Base-by-base conservation (phyloP, 805 yeast genomes). In the Cyberlindnera meyerae region DNA sequence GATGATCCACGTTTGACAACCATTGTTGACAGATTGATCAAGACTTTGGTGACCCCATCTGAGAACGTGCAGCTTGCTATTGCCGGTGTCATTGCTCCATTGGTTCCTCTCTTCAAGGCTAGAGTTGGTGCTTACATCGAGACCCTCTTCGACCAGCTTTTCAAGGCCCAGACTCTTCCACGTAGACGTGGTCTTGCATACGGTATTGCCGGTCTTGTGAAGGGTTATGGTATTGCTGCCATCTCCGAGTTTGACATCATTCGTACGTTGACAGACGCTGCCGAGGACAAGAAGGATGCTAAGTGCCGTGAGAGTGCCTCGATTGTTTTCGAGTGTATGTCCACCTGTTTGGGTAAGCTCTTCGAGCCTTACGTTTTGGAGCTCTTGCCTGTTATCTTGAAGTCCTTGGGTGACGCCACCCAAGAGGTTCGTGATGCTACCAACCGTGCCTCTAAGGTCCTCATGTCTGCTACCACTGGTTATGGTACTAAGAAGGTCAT, bases 311-410 rank as follows among this genome's bases (percentile, higher is more conserved):
- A 89, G 59, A 86, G 96, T 45, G 96, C 87, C 8, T 82, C 90
- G 4, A 78, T 81, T 58, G 84, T 85, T 0, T 80, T 90, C 49
- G 95, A 87, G 55, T 83, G 94, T 36, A 63, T 93, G 27, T 87
- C 97, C 0, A 76, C 71, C 51, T 70, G 80, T 16, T 65, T 90
- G 36, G 93, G 89, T 11, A 70, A 77, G 32, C 72, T 66, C 43
- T 93, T 93, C 55, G 99, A 93, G 61, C 98, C 99, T 1, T 93
- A 89, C 52, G 96, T 87, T 24, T 75, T 90, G 47, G 96, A 87
- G 57, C 70, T 87, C 22, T 64, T 93, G 48, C 97, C 97, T 6
- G 73, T 81, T 27, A 72, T 93, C 29, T 69, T 93, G 51, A 76
- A 78, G 43, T 77, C 81, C 31, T 69, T 93, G 34, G 99, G 98